Evolutionary conservation across 73 alveolate species (phyloP), one percentile per base, ranked within the genome.

Genomic region (Strombidium stylifer): DNA sequence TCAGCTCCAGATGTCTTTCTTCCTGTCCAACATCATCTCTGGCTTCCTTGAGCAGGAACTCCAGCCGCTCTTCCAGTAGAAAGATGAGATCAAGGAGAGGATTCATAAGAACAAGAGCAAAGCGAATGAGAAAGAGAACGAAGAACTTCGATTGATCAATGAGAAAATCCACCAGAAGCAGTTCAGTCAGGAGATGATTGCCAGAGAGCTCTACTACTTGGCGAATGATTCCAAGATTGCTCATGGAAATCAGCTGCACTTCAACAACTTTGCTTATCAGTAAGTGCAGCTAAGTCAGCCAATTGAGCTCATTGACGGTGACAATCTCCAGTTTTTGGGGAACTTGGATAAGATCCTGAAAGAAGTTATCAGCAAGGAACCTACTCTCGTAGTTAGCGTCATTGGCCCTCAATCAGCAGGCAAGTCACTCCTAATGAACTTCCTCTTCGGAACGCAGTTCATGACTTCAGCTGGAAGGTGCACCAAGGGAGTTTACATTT

Each of bases 361-460:
- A 32, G 14, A 41, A n/a, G 15, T 25, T n/a, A n/a, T n/a, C n/a
- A n/a, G n/a, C n/a, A n/a, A n/a, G 19, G 34, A 42, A 42, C 2
- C 39, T 2, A 21, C 36, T 4, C 34, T 68, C 5, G 84, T 78
- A 25, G 72, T 78, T 52, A 21, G 69, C 7, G 89, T 78, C 28
- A 69, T 78, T 21, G 89, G 89, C 2, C 84, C 78, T 26, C 70
- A 78, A 36, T 69, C 84, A 47, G 40, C 77, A 8, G 89, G 89
- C 40, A 78, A 78, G 45, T 69, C 75, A 12, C 47, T 60, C n/a
- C 48, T 60, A 2, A 20, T 60, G 6, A 60, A 60, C 25, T 60
- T 21, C 61, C 27, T 60, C 32, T 60, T 60, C 25, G 75, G 75
- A 23, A 60, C 75, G 3, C 27, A 41, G 40, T 60, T 60, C 32